Conservation (phyloP, 768 basidiomycete genomes). For the Chalciporus piperatus region DNA sequence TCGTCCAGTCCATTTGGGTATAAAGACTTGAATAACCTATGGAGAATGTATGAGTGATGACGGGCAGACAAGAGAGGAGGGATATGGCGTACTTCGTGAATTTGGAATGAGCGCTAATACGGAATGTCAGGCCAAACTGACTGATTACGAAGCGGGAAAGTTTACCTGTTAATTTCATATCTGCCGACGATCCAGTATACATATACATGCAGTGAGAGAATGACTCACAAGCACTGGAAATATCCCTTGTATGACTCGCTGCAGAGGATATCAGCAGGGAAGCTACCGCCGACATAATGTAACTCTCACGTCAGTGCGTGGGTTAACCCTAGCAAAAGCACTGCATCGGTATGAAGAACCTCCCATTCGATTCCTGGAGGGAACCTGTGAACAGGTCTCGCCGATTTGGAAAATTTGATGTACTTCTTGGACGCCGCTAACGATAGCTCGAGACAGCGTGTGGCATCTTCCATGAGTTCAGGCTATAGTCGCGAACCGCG, state of each 20-base stretch:
- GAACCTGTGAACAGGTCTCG: slow-evolving; percentile 40
- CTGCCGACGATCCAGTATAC: slow-evolving; percentile 25
- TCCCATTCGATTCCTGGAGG: slow-evolving; percentile 73
- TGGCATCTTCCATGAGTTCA: slow-evolving; percentile 63
- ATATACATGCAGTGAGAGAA: background rate
- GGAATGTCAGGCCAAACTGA: slow-evolving; percentile 20
- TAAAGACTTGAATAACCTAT: slow-evolving; percentile 63
- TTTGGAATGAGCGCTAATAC: slow-evolving; percentile 59
- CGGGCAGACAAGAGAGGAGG: background rate
- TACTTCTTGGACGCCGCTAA: slow-evolving; percentile 62
- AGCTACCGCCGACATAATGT: background rate
- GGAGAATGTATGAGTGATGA: slow-evolving; percentile 1
- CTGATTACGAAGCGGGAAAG: background rate
- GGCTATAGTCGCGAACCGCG: slow-evolving; percentile 34
- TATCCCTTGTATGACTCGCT: slow-evolving; percentile 81
- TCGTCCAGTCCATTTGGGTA: slow-evolving; percentile 59
- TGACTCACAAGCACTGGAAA: slow-evolving; percentile 66
- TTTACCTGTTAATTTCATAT: slow-evolving; percentile 55
- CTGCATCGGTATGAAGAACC: slow-evolving; percentile 68
- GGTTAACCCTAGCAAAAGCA: slow-evolving; percentile 67
- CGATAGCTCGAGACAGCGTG: slow-evolving; percentile 50
- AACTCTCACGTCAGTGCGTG: slow-evolving; percentile 60
- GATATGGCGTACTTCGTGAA: slow-evolving; percentile 57
- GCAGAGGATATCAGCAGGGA: slow-evolving; percentile 4
- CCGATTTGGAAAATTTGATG: slow-evolving; percentile 36